Conservation (phyloP, 306 rosid genomes). For the Psophocarpus tetragonolobus region DNA sequence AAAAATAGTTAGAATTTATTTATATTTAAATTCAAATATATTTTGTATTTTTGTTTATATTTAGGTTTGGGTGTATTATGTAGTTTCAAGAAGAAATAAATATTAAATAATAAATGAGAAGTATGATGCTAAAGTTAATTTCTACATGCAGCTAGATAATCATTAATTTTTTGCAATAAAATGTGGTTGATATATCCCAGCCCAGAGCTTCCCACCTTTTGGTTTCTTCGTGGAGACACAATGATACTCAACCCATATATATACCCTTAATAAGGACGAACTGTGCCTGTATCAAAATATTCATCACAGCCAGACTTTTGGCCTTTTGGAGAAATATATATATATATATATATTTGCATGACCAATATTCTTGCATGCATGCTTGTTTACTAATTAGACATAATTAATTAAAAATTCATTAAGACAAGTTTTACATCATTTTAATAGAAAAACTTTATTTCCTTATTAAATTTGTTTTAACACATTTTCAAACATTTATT, state of each 20-base stretch:
- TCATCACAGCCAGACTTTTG: slow-evolving; percentile 13
- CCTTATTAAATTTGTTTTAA: background rate
- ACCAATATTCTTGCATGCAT: background rate
- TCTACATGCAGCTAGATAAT: background rate
- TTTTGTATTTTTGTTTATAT: too few relatives aligned
- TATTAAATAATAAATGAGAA: background rate
- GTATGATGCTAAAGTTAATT: background rate
- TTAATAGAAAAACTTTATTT: too few relatives aligned
- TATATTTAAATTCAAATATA: too few relatives aligned
- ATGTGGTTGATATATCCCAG: background rate
- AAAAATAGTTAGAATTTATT: too few relatives aligned
- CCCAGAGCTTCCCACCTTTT: background rate
- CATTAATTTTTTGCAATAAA: slow-evolving; percentile 4
- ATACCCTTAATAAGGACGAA: slow-evolving; percentile 3
- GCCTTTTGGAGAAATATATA: background rate
- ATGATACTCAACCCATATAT: slow-evolving; percentile 29
- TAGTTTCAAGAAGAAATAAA: slow-evolving; percentile 11
- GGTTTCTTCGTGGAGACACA: slow-evolving; percentile 38
- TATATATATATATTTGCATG: too few relatives aligned
- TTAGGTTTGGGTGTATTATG: too few relatives aligned
- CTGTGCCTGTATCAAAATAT: background rate
- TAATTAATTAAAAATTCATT: background rate
- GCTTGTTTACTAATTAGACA: background rate
- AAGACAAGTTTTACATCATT: too few relatives aligned
- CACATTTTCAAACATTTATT: background rate